These are phyloP conservation scores for Cunninghamia lanceolata DNA, from an alignment of 75 land plant genomes.

Conservation along the genomic window DNA sequence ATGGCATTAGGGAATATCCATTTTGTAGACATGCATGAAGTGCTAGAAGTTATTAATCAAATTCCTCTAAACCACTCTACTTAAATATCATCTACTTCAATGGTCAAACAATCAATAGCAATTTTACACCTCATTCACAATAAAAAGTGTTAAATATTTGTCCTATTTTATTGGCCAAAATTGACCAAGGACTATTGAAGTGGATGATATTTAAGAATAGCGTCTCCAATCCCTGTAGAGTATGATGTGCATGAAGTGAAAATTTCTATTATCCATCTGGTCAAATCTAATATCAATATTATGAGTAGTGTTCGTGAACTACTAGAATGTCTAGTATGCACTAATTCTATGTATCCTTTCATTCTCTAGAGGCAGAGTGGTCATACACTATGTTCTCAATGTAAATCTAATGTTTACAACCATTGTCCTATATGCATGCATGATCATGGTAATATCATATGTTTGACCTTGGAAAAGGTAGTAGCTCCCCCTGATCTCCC, in stretches of 20 bases:
- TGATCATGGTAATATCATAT: constrained; percentile 53
- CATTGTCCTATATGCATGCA: constrained; percentile 56
- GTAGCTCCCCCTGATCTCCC: constrained; percentile 62
- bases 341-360: constrained; percentile 84
- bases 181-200: too few relatives aligned
- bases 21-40: constrained; percentile 4
- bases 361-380: constrained; percentile 86
- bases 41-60: not conserved
- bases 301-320: constrained; percentile 74
- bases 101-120: too few relatives aligned
- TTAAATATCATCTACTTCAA: too few relatives aligned
- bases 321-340: constrained; percentile 76
- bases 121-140: too few relatives aligned
- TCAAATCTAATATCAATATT: too few relatives aligned
- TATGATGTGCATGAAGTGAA: not conserved
- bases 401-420: too few relatives aligned
- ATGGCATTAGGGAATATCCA: constrained; percentile 7
- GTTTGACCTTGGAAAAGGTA: constrained; percentile 55
- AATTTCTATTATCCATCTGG: not conserved
- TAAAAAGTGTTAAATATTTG: too few relatives aligned
- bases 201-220: too few relatives aligned
- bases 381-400: constrained; percentile 53
- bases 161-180: too few relatives aligned
- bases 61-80: not conserved
- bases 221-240: not conserved